Percentiles rank a stretch among this genome's conserved stretches.
Evolutionary conservation across 148 eudicot genomes (phyloP).

Genomic region (Fagopyrum esculentum): DNA sequence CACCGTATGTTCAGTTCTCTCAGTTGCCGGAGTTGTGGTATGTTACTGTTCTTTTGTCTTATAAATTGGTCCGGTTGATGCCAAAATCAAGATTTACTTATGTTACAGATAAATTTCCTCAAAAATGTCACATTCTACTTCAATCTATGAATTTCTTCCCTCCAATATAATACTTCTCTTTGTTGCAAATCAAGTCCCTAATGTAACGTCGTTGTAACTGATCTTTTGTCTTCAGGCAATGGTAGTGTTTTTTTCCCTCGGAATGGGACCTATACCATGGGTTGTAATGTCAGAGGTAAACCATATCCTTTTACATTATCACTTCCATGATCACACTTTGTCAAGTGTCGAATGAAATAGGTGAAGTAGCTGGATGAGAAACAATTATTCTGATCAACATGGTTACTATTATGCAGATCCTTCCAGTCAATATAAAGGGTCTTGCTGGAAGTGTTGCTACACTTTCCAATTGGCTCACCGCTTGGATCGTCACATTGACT

Average conservation of each 20-base stretch:
- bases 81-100: background rate
- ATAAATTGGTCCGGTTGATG: background rate
- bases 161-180: no score
- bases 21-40: conserved; percentile 94
- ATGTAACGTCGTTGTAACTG: background rate
- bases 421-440: conserved; percentile 62
- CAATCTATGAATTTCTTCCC: no score
- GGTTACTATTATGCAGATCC: conserved; percentile 49
- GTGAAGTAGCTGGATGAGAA: background rate
- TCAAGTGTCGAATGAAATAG: background rate
- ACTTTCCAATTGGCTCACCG: conserved; percentile 54
- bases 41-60: conserved; percentile 13
- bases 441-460: conserved; percentile 83
- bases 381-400: background rate
- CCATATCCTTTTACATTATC: conserved; percentile 4
- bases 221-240: conserved; percentile 43
- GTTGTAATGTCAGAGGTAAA: conserved; percentile 24
- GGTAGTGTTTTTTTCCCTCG: conserved; percentile 33
- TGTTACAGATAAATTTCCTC: background rate
- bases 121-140: no score
- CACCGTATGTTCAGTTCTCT: conserved; percentile 44
- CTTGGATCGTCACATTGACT: conserved; percentile 62
- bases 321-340: background rate
- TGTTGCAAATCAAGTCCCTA: background rate
- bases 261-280: conserved; percentile 21